Base-by-base conservation (phyloP, 2,329 filamentous ascomycete species). In the Byssochlamys sp. region DNA sequence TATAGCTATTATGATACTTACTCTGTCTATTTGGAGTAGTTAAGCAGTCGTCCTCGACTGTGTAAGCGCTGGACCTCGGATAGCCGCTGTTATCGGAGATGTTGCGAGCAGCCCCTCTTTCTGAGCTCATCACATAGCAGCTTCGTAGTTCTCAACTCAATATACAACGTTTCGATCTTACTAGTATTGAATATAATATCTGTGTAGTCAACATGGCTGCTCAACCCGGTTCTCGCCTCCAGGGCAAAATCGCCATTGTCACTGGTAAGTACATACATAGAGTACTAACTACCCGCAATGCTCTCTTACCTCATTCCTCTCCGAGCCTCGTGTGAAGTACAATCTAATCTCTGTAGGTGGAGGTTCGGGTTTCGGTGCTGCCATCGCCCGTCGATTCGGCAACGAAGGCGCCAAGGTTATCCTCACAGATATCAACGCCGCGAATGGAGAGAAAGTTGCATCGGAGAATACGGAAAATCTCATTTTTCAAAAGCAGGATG, bases 241-340 rank as follows among this genome's bases (percentile, higher is more conserved):
- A 72, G 57, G 74, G 73, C 57, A 78, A 78, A 61, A 73, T 77
- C 48, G 74, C 74, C 60, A 75, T 77, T 52, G 73, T 78, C 26
- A 78, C 75, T 19, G 75, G 75, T 77, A 63, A 52, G 64, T 59
- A 14, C 28, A 31, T 19, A 14, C n/a, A 6, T n/a, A 19, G 2
- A 4, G 35, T 39, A 4, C 35, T 39, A 19, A 19, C 19, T 19
- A 19, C 19, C 19, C 19, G 1, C 19, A 19, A 19, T 19, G 19
- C 19, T 19, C 19, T 24, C 39, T 45, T 45, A 14, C 39, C 39
- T 14, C 25, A n/a, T 12, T 55, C 10, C 31, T 3, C 25, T 10
- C 52, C 4, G 12, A 25, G 7, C 9, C 39, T 7, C n/a, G 19
- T 45, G 9, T 9, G 6, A 19, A 24, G 14, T n/a, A 45, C n/a